These are phyloP conservation scores for Russula lepida DNA, from an alignment of 768 basidiomycete species.

Conservation along the genomic window DNA sequence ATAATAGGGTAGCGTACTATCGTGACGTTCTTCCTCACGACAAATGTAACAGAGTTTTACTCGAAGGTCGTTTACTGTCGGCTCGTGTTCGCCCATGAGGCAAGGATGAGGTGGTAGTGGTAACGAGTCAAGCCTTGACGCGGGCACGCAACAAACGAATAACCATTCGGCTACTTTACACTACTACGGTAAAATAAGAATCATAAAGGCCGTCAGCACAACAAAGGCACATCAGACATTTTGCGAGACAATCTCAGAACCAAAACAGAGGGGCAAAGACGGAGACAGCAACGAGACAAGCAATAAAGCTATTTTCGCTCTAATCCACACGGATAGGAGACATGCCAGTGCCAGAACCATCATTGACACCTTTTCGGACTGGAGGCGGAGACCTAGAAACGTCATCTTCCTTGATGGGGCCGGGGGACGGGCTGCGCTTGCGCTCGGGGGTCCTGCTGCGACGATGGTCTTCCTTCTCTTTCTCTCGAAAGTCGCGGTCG, in stretches of 20 bases:
- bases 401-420: constrained; percentile 33
- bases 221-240: neutral
- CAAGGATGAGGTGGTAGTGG: neutral
- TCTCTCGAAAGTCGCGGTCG: constrained; percentile 29
- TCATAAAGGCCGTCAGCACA: constrained; percentile 2
- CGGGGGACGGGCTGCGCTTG: constrained; percentile 38
- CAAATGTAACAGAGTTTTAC: constrained; percentile 80
- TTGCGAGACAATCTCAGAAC: constrained; percentile 1
- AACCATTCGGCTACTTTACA: neutral
- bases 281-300: constrained; percentile 2
- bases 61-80: constrained; percentile 32
- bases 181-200: constrained; percentile 9
- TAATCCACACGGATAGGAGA: constrained; percentile 44
- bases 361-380: constrained; percentile 26
- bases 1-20: constrained; percentile 26
- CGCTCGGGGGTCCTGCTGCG: constrained; percentile 43
- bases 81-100: constrained; percentile 14
- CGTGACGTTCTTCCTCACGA: constrained; percentile 57
- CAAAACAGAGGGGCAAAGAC: constrained; percentile 1
- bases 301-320: constrained; percentile 27
- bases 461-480: constrained; percentile 32
- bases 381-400: constrained; percentile 49
- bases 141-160: neutral
- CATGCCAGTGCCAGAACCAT: constrained; percentile 46
- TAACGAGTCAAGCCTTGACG: neutral